Base-by-base conservation (phyloP, 139 green algal genomes). In the Chlorella sp. region DNA sequence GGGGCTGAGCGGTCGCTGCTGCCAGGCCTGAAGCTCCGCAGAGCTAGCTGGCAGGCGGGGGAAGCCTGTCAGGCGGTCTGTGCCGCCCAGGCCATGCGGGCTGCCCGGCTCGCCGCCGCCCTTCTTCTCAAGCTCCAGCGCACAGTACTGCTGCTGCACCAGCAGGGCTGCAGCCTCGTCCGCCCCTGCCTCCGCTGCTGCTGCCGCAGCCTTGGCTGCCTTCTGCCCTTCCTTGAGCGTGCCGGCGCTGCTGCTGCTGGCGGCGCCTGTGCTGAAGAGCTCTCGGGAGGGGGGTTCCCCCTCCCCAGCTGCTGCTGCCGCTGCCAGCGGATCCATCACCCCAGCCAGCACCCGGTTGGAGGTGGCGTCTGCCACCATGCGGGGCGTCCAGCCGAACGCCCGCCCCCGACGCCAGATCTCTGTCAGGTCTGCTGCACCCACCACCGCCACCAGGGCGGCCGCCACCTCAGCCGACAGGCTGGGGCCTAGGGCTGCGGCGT, bases 371-470 rank as follows among this genome's bases (percentile, higher is more conserved):
- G 74, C 74, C 74, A 80, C 74, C 74, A 47, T 55, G 17, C 30
- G 30, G 0, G 74, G 51, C 51, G 74, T 80, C 74, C 74, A 80
- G 74, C 51, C 74, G 20, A 12, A 20, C 30, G 74, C 74, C 7
- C 32, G 74, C 2, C 51, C 74, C 18, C 32, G 30, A 0, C n/a
- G 5, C 74, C 74, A 80, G 74, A n/a, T 34, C n/a, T 67, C 32
- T 32, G 51, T 20, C 9, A 55, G 30, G 21, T 12, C 51, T 6
- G 44, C 32, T 1, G 4, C 6, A 30, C 74, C 74, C 51, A 67
- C 44, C 20, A 30, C 51, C 51, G 74, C 47, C 74, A 80, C 51
- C 47, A 80, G 74, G 28, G 74, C 74, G 30, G 51, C 74, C 18
- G 74, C 74, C 17, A 51, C 74, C 0, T 32, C 74, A 1, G 30